These are phyloP conservation scores for Prunus dulcis DNA, from an alignment of 306 rosid species.

Conservation along the genomic window DNA sequence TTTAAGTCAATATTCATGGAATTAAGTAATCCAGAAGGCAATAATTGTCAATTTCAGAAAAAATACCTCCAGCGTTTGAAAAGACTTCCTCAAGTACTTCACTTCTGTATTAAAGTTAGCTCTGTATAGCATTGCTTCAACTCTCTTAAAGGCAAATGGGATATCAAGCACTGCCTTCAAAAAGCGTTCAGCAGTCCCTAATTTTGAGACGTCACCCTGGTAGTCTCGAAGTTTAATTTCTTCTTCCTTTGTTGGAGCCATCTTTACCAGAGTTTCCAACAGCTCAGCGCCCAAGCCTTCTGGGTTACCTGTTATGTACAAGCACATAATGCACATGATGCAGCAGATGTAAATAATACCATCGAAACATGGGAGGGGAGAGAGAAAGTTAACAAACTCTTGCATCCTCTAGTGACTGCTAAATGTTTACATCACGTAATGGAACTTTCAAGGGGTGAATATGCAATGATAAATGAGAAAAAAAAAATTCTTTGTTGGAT, in stretches of 20 bases:
- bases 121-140: constrained; percentile 96
- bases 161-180: constrained; percentile 85
- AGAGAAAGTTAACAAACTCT: background rate
- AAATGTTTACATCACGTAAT: background rate
- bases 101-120: constrained; percentile 94
- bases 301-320: constrained; percentile 64
- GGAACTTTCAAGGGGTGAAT: background rate
- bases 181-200: constrained; percentile 95
- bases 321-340: constrained; percentile 25
- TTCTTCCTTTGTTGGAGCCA: constrained; percentile 99
- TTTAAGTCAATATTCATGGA: constrained; percentile 21
- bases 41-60: constrained; percentile 6
- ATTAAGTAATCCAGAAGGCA: constrained; percentile 17
- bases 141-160: constrained; percentile 89
- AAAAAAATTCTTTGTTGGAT: no score
- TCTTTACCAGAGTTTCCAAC: constrained; percentile 94
- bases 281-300: constrained; percentile 93
- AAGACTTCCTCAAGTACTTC: constrained; percentile 78
- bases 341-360: constrained; percentile 9
- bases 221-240: constrained; percentile 84
- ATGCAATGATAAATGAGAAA: background rate
- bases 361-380: background rate
- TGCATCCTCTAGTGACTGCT: background rate
- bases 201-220: constrained; percentile 69
- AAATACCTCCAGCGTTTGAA: constrained; percentile 83